Evolutionary conservation across 768 basidiomycete species (phyloP).

Genomic region (Termitomyces sp.): DNA sequence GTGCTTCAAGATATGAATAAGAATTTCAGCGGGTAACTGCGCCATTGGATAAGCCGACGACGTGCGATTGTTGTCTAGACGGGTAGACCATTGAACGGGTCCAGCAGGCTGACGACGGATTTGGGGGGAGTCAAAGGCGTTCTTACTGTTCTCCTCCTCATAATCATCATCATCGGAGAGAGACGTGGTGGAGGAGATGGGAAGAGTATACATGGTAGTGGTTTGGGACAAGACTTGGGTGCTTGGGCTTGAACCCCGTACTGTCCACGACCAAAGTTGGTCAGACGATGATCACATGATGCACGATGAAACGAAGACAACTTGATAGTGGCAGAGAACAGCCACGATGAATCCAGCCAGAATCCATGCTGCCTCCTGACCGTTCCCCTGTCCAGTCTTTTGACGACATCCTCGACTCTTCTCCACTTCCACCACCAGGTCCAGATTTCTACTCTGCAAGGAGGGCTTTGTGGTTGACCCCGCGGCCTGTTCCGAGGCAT

Average conservation of each 20-base stretch:
- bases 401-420: slow-evolving; percentile 30
- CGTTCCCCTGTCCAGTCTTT: slow-evolving; percentile 19
- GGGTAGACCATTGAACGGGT: slow-evolving; percentile 63
- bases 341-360: slow-evolving; percentile 1
- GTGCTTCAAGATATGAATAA: slow-evolving; percentile 88
- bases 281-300: slow-evolving; percentile 12
- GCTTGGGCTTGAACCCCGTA: too few species aligned
- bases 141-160: slow-evolving; percentile 35
- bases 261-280: slow-evolving; percentile 4
- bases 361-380: slow-evolving; percentile 5
- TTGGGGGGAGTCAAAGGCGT: slow-evolving; percentile 47
- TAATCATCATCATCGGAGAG: slow-evolving; percentile 74
- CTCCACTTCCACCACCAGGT: slow-evolving; percentile 53
- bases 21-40: slow-evolving; percentile 80
- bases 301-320: slow-evolving; percentile 5
- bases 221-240: slow-evolving; percentile 18
- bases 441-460: slow-evolving; percentile 59
- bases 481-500: slow-evolving; percentile 8
- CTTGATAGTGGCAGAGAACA: not conserved
- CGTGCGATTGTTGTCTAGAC: slow-evolving; percentile 11
- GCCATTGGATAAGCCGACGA: slow-evolving; percentile 51
- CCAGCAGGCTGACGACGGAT: slow-evolving; percentile 32
- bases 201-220: slow-evolving; percentile 43
- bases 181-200: slow-evolving; percentile 72
- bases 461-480: slow-evolving; percentile 54